A percentile compares a stretch with the other conserved stretches of the same genome.
Evolutionary conservation across 495 filamentous ascomycete species (phyloP).

Genomic region (Penicillium subrubescens): DNA sequence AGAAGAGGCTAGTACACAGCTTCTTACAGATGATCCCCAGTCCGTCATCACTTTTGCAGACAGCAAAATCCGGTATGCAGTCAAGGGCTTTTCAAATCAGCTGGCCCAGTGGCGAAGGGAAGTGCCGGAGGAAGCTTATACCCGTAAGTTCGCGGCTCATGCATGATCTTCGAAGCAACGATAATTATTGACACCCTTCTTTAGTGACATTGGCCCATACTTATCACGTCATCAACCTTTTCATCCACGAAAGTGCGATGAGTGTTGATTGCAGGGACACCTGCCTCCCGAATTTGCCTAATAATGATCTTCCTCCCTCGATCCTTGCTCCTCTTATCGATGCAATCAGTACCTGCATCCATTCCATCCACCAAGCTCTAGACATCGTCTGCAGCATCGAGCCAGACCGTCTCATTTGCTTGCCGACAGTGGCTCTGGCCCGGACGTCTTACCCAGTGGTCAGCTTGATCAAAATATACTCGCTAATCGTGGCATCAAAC

Average conservation of each 20-base stretch:
- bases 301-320: slow-evolving; percentile 34
- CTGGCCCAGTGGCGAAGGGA: slow-evolving; percentile 67
- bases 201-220: slow-evolving; percentile 35
- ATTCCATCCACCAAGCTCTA: slow-evolving; percentile 72
- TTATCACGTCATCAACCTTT: slow-evolving; percentile 63
- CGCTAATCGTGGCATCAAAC: slow-evolving; percentile 67
- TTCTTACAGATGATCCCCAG: slow-evolving; percentile 73
- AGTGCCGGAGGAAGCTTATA: slow-evolving; percentile 49
- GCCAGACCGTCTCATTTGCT: slow-evolving; percentile 59
- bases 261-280: slow-evolving; percentile 66
- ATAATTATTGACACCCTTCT: slow-evolving; percentile 11
- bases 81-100: slow-evolving; percentile 76
- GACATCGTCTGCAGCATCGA: slow-evolving; percentile 67
- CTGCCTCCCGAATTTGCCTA: slow-evolving; percentile 17
- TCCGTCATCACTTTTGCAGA: slow-evolving; percentile 69
- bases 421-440: slow-evolving; percentile 78
- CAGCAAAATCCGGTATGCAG: slow-evolving; percentile 68
- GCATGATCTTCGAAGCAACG: neutral
- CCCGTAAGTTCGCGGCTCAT: slow-evolving; percentile 22
- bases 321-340: slow-evolving; percentile 67
- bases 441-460: slow-evolving; percentile 81
- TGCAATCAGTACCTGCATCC: slow-evolving; percentile 71
- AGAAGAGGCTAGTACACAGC: slow-evolving; percentile 76
- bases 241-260: slow-evolving; percentile 85
- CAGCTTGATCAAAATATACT: slow-evolving; percentile 87